Percentiles rank a stretch among this genome's conserved stretches.
These are phyloP conservation scores for Gracilariopsis chorda DNA, from an alignment of 23 red algal genomes.

Conservation along the genomic window DNA sequence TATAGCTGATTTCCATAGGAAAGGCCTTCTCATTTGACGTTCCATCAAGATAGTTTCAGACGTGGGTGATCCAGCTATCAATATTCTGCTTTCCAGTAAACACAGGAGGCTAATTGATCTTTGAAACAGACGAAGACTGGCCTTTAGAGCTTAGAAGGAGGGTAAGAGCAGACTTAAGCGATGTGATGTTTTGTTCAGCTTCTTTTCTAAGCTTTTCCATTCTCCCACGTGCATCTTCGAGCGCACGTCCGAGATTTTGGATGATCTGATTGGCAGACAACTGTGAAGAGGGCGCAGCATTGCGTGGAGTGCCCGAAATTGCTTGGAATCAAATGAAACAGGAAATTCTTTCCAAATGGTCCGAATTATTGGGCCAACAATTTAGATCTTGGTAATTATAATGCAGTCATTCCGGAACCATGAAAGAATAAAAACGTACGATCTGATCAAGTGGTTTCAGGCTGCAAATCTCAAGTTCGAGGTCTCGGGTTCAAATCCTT, in stretches of 20 bases:
- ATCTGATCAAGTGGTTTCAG: not conserved
- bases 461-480: not conserved
- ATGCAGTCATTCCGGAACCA: not conserved
- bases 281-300: not conserved
- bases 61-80: not conserved
- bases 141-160: not conserved
- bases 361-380: not conserved
- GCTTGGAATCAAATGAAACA: not conserved
- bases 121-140: not conserved
- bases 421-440: not conserved
- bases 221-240: not conserved
- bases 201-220: not conserved
- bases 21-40: not conserved
- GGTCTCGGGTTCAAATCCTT: not conserved
- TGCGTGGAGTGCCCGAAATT: not conserved
- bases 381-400: not conserved
- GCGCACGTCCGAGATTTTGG: not conserved
- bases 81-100: not conserved
- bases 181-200: not conserved
- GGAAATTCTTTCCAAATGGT: not conserved
- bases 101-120: not conserved
- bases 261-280: not conserved
- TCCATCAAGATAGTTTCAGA: not conserved
- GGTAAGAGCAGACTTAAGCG: not conserved
- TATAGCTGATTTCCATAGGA: not conserved